Conservation (phyloP, 306 rosid genomes). For the Quercus wislizeni region DNA sequence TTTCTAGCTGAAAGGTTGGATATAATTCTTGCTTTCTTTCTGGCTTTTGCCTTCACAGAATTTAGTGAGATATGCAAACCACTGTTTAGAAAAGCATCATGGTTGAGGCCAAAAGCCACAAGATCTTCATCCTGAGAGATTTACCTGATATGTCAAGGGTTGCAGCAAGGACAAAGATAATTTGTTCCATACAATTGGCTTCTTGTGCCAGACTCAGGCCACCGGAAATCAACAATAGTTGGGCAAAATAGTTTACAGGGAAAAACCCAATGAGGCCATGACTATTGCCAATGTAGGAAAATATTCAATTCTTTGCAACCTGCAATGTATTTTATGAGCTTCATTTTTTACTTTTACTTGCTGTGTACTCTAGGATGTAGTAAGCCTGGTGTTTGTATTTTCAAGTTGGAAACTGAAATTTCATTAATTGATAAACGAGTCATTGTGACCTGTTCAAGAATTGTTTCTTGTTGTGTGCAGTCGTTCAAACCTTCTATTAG, state of each 20-base stretch:
- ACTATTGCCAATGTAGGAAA: neutral
- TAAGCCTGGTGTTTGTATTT: too few species aligned
- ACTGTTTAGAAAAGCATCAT: constrained; percentile 65
- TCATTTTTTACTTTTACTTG: too few species aligned
- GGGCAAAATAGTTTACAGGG: neutral
- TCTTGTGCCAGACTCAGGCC: neutral
- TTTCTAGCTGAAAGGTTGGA: constrained; percentile 8
- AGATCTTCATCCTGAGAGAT: constrained; percentile 89
- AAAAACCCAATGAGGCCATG: neutral
- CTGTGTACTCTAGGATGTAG: too few species aligned
- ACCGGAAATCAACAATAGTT: neutral
- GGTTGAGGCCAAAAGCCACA: constrained; percentile 96
- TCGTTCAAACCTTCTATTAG: too few species aligned
- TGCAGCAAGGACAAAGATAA: constrained; percentile 35
- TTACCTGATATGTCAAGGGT: constrained; percentile 80
- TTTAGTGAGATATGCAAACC: constrained; percentile 68
- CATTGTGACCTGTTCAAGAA: too few species aligned
- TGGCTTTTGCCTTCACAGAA: constrained; percentile 43
- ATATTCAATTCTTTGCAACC: neutral
- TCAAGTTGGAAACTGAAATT: too few species aligned
- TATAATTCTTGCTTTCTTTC: neutral
- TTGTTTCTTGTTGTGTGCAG: too few species aligned
- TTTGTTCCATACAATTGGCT: neutral
- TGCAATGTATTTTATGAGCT: neutral
- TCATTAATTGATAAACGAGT: too few species aligned